A percentile compares a stretch with the other conserved stretches of the same genome.
phyloP scores from a whole-genome alignment of 2,329 filamentous ascomycete species.

The Chrysosporium queenslandicum region DNA sequence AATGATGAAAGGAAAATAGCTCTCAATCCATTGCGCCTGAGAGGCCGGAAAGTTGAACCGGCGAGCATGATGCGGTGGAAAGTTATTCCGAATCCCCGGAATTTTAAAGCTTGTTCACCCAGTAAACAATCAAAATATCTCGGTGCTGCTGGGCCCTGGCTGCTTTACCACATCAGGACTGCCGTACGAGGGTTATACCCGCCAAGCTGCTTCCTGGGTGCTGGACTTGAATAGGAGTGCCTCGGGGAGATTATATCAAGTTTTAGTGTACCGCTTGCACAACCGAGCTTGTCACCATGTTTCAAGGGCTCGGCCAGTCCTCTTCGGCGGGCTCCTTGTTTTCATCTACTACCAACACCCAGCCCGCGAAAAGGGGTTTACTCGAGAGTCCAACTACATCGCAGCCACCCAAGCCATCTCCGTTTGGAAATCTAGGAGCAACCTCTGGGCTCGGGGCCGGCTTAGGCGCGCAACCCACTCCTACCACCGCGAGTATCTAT shows the following conservation, averaged over 20 bases:
- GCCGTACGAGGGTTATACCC: no score
- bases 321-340: conserved; percentile 7
- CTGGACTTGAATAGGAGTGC: background rate
- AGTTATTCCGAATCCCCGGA: background rate
- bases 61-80: background rate
- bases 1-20: no score
- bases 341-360: conserved; percentile 6
- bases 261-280: background rate
- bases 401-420: conserved; percentile 12
- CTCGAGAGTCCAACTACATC: conserved; percentile 13
- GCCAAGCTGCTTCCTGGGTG: background rate
- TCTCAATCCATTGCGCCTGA: no score
- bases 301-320: conserved; percentile 2
- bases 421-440: conserved; percentile 10
- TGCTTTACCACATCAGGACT: background rate
- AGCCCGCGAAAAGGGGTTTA: conserved; percentile 14
- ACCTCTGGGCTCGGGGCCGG: conserved; percentile 18
- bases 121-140: conserved; percentile 9
- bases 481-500: conserved; percentile 16
- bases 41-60: background rate
- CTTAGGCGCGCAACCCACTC: conserved; percentile 24
- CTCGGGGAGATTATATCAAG: no score
- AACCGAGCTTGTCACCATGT: background rate
- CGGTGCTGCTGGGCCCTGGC: background rate
- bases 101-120: conserved; percentile 4